Conservation (phyloP, 805 yeast species). For the Yamadazyma scolyti region DNA sequence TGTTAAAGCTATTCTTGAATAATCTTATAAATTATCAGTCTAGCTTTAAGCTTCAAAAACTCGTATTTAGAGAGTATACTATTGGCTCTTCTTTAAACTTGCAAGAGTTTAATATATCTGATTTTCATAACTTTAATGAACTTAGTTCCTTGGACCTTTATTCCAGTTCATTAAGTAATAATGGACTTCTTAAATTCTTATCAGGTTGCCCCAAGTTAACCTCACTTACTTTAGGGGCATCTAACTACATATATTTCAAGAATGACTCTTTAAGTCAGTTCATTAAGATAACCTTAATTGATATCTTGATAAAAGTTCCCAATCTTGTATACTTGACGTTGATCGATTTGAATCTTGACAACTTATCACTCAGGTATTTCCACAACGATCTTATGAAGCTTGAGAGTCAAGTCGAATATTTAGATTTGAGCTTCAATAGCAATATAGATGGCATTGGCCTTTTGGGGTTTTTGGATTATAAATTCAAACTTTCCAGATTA, state of each 20-base stretch:
- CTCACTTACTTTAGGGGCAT: conserved; percentile 29
- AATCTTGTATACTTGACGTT: conserved; percentile 19
- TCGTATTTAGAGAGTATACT: conserved; percentile 28
- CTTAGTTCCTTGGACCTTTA: conserved; percentile 35
- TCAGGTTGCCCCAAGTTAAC: conserved; percentile 24
- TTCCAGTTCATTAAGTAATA: conserved; percentile 36
- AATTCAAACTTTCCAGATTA: conserved; percentile 17
- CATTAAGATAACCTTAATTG: conserved; percentile 13
- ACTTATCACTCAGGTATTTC: conserved; percentile 27
- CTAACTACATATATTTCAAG: conserved; percentile 25
- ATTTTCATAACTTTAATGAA: conserved; percentile 19
- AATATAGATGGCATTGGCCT: conserved; percentile 37
- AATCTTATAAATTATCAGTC: conserved; percentile 27
- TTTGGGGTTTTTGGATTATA: conserved; percentile 22
- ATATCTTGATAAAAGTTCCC: conserved; percentile 18
- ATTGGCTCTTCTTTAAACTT: conserved; percentile 19
- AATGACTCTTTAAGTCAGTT: conserved; percentile 14
- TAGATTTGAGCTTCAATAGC: conserved; percentile 36
- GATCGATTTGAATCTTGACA: conserved; percentile 35
- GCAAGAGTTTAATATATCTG: conserved; percentile 20
- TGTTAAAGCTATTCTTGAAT: conserved; percentile 23
- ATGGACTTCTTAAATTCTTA: conserved; percentile 37
- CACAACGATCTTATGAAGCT: conserved; percentile 19
- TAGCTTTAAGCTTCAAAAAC: conserved; percentile 17
- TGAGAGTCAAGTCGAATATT: conserved; percentile 12